Base-by-base conservation (phyloP, 306 rosid genomes). In the Casuarina equisetifolia region DNA sequence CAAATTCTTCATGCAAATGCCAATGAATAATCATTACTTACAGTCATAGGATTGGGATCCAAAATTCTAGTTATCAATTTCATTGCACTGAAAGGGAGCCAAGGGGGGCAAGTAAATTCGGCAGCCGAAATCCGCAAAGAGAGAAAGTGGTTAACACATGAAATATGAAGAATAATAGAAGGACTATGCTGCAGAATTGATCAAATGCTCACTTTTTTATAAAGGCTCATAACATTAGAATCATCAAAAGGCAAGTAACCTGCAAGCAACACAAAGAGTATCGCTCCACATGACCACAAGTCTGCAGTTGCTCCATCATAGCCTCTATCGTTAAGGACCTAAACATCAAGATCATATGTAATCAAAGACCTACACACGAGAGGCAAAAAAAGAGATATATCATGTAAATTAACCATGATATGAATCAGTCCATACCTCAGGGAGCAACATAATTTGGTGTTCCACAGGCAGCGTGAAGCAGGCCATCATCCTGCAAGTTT, bases 171-270 rank as follows among this genome's bases (percentile, higher is more conserved):
- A 68, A 74, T 3, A 61, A 57, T n/a, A 57, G 25, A 71, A 70
- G 52, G 75, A 52, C 74, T 53, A 69, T 55, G 43, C 49, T 9
- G 51, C 62, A 52, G 74, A 82, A 46, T 75, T 67, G 53, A 72
- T 71, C 71, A 72, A 76, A 63, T 72, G 88, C 90, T 84, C 80
- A 91, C 99, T 79, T 92, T 95, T 89, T 88, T 91, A 82, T 95
- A 95, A 76, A 95, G 91, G 85, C 70, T 88, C 81, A 92, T 85
- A 79, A 95, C 87, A 92, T 92, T 95, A 73, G 97, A 78, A 69
- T 95, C 99, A 74, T 95, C 97, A 40, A 95, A 95, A 69, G 99
- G 99, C 92, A 95, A 86, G 93, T 95, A 95, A 84, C 99, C 99
- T 64, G 99, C 99, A 78, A 95, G 91, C 86, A 95, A 85, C 80